phyloP scores from a whole-genome alignment of 768 basidiomycete genomes.

The Phanerodontia chrysosporium region DNA sequence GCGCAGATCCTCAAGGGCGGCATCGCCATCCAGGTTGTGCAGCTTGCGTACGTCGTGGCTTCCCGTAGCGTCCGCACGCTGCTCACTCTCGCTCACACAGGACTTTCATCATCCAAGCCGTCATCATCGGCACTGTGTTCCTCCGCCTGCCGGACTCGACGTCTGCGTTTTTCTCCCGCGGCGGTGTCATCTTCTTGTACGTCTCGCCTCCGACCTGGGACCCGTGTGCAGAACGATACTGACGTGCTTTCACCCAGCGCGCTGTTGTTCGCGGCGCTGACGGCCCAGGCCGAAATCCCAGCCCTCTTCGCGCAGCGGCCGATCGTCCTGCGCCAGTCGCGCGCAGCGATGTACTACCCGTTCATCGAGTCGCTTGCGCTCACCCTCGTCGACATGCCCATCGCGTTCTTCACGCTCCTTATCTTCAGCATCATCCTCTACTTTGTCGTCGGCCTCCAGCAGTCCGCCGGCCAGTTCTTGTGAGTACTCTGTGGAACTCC shows the following conservation, averaged over 20 bases:
- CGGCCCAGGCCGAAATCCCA: conserved; percentile 61
- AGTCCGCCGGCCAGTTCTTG: conserved; percentile 60
- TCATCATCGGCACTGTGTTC: conserved; percentile 64
- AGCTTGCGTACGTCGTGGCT: conserved; percentile 19
- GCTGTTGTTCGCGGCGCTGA: conserved; percentile 55
- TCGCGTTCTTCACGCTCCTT: conserved; percentile 44
- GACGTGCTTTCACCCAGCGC: conserved; percentile 32
- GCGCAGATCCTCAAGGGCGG: conserved; percentile 34
- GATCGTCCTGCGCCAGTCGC: conserved; percentile 52
- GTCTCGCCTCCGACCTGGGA: conserved; percentile 15
- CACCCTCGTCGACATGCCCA: conserved; percentile 59
- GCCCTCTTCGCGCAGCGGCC: conserved; percentile 53
- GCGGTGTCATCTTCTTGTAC: conserved; percentile 74
- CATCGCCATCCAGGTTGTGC: conserved; percentile 24
- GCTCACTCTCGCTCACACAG: conserved; percentile 31
- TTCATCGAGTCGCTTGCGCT: conserved; percentile 53
- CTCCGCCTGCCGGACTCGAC: conserved; percentile 53
- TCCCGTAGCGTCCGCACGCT: no score
- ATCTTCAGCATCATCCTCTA: conserved; percentile 52
- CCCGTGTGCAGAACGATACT: no score
- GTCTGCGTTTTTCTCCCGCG: conserved; percentile 65
- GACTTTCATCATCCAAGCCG: conserved; percentile 48
- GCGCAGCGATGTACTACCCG: conserved; percentile 60
- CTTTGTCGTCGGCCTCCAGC: conserved; percentile 57
- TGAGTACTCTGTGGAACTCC: conserved; percentile 29